Conservation (phyloP, 2,329 filamentous ascomycete species). For the Venturia carpophila region DNA sequence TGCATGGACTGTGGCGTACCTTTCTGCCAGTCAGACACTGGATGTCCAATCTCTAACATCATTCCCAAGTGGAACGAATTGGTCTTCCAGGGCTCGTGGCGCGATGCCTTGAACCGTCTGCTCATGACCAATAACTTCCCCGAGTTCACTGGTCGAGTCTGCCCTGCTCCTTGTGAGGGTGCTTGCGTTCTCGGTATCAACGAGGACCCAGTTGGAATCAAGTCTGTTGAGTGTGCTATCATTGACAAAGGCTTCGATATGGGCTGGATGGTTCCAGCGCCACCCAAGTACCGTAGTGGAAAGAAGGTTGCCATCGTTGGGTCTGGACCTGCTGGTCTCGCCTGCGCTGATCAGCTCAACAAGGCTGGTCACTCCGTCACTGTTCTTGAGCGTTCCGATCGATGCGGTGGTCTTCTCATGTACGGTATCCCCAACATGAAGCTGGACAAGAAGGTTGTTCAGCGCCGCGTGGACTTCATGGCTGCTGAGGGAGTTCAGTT, state of each 20-base stretch:
- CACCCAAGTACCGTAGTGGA: constrained; percentile 71
- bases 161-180: constrained; percentile 91
- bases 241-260: constrained; percentile 96
- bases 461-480: constrained; percentile 93
- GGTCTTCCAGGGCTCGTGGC: constrained; percentile 70
- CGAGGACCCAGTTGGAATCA: constrained; percentile 94
- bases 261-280: constrained; percentile 90
- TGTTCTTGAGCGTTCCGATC: constrained; percentile 87
- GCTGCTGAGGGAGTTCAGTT: constrained; percentile 79
- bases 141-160: constrained; percentile 94
- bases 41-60: constrained; percentile 93
- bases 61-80: constrained; percentile 96
- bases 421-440: constrained; percentile 99
- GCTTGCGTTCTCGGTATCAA: constrained; percentile 95
- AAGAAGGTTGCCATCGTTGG: constrained; percentile 86
- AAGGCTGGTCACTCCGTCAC: constrained; percentile 81
- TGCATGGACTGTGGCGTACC: constrained; percentile 99
- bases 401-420: constrained; percentile 87
- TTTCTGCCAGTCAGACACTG: constrained; percentile 94
- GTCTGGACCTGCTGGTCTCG: constrained; percentile 85
- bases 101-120: constrained; percentile 81
- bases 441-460: constrained; percentile 94
- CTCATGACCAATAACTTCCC: constrained; percentile 99
- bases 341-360: constrained; percentile 89
- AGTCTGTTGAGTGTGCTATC: constrained; percentile 96